Conservation (phyloP, 1,284 basidiomycete genomes). For the Tylopilus sp. region DNA sequence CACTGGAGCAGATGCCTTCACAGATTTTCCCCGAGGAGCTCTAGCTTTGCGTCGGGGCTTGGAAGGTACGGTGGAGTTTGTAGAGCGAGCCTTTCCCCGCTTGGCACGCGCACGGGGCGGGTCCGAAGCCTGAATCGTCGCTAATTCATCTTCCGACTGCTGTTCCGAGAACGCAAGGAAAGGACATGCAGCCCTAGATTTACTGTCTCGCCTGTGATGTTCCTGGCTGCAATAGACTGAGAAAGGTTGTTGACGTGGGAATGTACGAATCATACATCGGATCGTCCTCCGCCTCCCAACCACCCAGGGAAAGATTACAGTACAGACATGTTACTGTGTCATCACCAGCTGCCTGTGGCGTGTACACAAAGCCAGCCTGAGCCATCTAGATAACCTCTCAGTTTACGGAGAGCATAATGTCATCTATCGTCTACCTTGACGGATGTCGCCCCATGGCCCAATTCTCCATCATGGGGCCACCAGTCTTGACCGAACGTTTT, state of each 20-base stretch:
- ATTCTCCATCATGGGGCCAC: constrained; percentile 70
- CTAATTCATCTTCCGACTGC: constrained; percentile 16
- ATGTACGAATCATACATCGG: constrained; percentile 53
- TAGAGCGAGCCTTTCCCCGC: constrained; percentile 18
- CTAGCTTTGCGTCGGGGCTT: constrained; percentile 25
- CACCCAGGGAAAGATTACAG: constrained; percentile 68
- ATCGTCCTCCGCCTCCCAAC: constrained; percentile 80
- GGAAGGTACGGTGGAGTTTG: constrained; percentile 12
- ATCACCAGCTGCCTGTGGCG: constrained; percentile 57
- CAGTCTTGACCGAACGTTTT: constrained; percentile 57
- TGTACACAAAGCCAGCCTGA: constrained; percentile 76
- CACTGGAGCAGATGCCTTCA: constrained; percentile 14
- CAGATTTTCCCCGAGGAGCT: constrained; percentile 21
- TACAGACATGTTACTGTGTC: constrained; percentile 79
- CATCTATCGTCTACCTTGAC: constrained; percentile 51
- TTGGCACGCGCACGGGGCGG: constrained; percentile 14
- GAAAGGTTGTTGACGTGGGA: constrained; percentile 1
- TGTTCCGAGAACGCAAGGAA: constrained; percentile 43
- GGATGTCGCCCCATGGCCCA: constrained; percentile 65
- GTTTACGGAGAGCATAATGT: not conserved
- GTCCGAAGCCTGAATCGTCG: not conserved
- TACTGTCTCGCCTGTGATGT: constrained; percentile 55
- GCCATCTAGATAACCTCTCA: constrained; percentile 57
- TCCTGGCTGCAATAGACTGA: constrained; percentile 48
- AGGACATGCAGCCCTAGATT: constrained; percentile 45